Percentiles rank a stretch among this genome's conserved stretches.
phyloP scores from a whole-genome alignment of 345 rosid genomes.

The Salix arbutifolia region DNA sequence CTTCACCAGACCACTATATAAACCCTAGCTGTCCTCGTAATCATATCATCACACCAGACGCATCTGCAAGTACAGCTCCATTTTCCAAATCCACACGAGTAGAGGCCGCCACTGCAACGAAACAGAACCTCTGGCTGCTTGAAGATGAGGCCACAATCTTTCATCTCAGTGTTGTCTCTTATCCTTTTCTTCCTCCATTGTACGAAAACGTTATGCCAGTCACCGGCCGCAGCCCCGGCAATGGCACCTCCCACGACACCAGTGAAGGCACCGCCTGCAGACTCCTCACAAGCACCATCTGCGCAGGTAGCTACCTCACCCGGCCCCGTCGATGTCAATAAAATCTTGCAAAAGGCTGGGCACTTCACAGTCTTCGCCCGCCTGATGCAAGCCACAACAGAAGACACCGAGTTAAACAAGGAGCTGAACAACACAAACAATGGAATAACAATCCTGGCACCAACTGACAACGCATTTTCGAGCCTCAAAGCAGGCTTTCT shows the following conservation, averaged over 20 bases:
- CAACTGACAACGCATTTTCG: constrained; percentile 22
- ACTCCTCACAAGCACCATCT: constrained; percentile 4
- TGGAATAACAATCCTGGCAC: constrained; percentile 28
- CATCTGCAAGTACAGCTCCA: background rate
- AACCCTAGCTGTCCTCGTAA: constrained; percentile 7
- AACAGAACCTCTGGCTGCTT: background rate
- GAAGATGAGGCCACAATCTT: background rate
- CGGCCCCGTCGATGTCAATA: constrained; percentile 17
- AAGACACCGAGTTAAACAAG: constrained; percentile 3
- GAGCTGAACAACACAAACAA: constrained; percentile 28
- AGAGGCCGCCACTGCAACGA: background rate
- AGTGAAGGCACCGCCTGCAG: constrained; percentile 20
- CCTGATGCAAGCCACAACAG: constrained; percentile 19
- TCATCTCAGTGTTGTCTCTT: background rate
- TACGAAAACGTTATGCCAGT: background rate
- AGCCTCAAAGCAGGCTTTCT: constrained; percentile 24
- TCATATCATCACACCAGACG: constrained; percentile 5
- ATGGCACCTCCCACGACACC: constrained; percentile 4
- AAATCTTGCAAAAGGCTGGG: constrained; percentile 22
- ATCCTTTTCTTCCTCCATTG: constrained; percentile 12
- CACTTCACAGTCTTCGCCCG: constrained; percentile 22
- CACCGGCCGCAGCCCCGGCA: constrained; percentile 5
- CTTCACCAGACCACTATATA: background rate
- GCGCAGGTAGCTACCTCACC: constrained; percentile 5
- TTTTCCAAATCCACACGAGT: background rate